Evolutionary conservation across 441 rosid genomes (phyloP).

Genomic region (Pelargonium myrrhifolium): DNA sequence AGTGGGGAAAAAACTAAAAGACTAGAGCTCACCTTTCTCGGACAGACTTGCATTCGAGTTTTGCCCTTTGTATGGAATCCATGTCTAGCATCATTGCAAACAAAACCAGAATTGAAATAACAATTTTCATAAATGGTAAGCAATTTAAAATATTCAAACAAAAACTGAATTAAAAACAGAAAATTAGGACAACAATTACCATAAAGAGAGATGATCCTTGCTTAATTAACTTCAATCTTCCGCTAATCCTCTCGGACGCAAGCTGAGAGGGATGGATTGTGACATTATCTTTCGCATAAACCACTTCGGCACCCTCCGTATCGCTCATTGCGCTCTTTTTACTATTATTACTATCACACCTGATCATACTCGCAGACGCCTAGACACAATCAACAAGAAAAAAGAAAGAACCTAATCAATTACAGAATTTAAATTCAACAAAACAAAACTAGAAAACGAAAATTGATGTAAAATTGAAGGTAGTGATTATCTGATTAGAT

Average conservation of each 20-base stretch:
- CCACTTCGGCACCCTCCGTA: conserved; percentile 63
- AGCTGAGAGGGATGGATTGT: conserved; percentile 90
- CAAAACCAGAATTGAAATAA: neutral
- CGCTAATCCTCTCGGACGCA: conserved; percentile 90
- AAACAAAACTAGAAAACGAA: neutral
- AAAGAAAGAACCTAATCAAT: conserved; percentile 6
- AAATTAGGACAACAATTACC: conserved; percentile 33
- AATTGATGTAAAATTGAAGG: neutral
- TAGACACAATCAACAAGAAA: conserved; percentile 17
- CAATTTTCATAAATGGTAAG: neutral
- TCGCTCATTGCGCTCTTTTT: conserved; percentile 35
- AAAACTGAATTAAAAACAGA: neutral
- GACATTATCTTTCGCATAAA: conserved; percentile 75
- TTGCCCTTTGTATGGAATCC: conserved; percentile 89
- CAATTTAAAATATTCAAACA: neutral
- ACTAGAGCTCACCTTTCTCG: conserved; percentile 56
- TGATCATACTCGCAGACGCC: conserved; percentile 70
- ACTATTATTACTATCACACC: conserved; percentile 49
- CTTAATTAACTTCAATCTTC: conserved; percentile 79
- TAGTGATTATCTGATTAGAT: neutral
- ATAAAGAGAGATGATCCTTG: conserved; percentile 62
- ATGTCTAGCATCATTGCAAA: conserved; percentile 41
- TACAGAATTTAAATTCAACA: neutral
- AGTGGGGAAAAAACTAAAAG: conserved; percentile 9
- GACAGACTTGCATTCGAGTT: conserved; percentile 53